These are phyloP conservation scores for Graphilbum sp. DNA, from an alignment of 2,329 filamentous ascomycete species.

Conservation along the genomic window DNA sequence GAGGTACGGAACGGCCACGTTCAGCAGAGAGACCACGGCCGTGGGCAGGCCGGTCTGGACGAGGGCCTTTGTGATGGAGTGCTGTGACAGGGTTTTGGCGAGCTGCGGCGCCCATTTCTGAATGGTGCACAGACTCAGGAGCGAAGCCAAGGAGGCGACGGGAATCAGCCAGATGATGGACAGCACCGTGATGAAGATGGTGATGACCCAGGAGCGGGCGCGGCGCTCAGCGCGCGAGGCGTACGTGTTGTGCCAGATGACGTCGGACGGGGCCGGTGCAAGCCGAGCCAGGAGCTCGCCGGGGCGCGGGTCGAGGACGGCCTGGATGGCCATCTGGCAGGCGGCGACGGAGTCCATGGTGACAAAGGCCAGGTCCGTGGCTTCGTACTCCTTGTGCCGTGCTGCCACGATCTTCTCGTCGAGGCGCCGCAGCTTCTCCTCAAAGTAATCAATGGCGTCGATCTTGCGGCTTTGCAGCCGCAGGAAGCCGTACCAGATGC, in stretches of 20 bases:
- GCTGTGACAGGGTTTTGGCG: constrained; percentile 47
- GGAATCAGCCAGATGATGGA: constrained; percentile 81
- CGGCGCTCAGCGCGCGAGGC: constrained; percentile 57
- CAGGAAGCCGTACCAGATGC: constrained; percentile 64
- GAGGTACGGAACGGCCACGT: constrained; percentile 77
- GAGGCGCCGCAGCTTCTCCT: constrained; percentile 63
- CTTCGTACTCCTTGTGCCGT: constrained; percentile 57
- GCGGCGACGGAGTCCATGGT: constrained; percentile 94
- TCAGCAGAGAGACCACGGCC: constrained; percentile 69
- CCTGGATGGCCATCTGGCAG: constrained; percentile 90
- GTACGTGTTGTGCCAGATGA: constrained; percentile 95
- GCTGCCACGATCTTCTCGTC: constrained; percentile 59
- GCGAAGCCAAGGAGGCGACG: constrained; percentile 60
- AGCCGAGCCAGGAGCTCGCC: constrained; percentile 71
- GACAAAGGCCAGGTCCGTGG: constrained; percentile 80
- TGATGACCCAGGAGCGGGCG: constrained; percentile 68
- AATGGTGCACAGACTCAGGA: constrained; percentile 71
- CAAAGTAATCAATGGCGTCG: constrained; percentile 89
- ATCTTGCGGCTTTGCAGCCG: constrained; percentile 55
- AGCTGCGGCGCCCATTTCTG: constrained; percentile 54
- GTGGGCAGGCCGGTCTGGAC: constrained; percentile 83
- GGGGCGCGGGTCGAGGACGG: constrained; percentile 79
- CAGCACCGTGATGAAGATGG: constrained; percentile 63
- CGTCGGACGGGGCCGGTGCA: constrained; percentile 75
- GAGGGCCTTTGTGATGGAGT: constrained; percentile 56